Evolutionary conservation across 2,329 filamentous ascomycete species (phyloP).

Genomic region (Exserohilum rostratum): DNA sequence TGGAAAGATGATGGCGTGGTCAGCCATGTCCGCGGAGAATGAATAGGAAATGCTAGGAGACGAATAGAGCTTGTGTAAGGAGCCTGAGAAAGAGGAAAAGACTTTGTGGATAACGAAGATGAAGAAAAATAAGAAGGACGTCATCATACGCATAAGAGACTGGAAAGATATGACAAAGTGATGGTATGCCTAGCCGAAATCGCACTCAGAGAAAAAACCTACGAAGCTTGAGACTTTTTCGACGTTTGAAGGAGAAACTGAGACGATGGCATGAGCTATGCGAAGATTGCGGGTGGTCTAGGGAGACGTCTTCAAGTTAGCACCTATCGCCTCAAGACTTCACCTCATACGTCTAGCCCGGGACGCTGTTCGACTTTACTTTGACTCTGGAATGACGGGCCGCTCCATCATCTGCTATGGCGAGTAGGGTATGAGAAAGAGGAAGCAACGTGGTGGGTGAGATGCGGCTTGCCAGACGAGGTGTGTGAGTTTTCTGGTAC

Average conservation of each 20-base stretch:
- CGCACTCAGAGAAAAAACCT: too few species aligned
- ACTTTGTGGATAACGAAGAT: too few species aligned
- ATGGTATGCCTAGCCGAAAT: not conserved
- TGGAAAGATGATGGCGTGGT: not conserved
- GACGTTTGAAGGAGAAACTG: too few species aligned
- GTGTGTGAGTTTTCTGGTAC: constrained; percentile 7
- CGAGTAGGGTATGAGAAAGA: not conserved
- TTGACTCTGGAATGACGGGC: not conserved
- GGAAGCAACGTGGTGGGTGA: not conserved
- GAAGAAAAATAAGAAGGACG: too few species aligned
- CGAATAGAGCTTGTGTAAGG: not conserved
- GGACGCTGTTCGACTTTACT: not conserved
- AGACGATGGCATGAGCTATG: not conserved
- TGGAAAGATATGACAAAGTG: not conserved
- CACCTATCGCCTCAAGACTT: not conserved
- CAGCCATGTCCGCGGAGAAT: not conserved
- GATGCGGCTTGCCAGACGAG: not conserved
- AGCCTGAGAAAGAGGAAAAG: not conserved
- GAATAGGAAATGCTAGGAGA: not conserved
- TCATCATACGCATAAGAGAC: not conserved
- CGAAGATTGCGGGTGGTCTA: not conserved
- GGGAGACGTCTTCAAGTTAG: not conserved
- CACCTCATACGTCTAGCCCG: not conserved
- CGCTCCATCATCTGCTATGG: not conserved
- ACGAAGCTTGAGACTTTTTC: not conserved